Percentiles rank a stretch among this genome's conserved stretches.
phyloP scores from a whole-genome alignment of 306 rosid genomes.

The Pyrus betulifolia region DNA sequence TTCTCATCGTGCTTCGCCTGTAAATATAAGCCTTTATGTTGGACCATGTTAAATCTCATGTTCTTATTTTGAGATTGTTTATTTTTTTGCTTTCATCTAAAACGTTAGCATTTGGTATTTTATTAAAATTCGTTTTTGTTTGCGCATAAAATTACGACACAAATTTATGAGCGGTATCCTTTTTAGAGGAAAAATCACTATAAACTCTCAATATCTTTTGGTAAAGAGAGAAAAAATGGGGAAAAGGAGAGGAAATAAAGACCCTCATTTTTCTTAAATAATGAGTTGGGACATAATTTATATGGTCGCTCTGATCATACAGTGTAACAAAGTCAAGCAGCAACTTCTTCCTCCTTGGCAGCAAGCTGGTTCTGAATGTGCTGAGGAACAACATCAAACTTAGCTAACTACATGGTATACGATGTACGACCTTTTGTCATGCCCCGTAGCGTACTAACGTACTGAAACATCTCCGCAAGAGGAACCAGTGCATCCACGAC shows the following conservation, averaged over 20 bases:
- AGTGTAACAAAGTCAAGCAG: slow-evolving; percentile 45
- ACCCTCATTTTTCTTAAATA: not conserved
- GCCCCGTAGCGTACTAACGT: slow-evolving; percentile 85
- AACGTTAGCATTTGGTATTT: too few species aligned
- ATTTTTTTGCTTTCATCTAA: too few species aligned
- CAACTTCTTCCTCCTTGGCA: slow-evolving; percentile 78
- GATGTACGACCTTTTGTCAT: slow-evolving; percentile 99
- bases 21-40: too few species aligned
- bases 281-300: not conserved
- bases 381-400: slow-evolving; percentile 91
- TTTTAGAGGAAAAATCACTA: not conserved
- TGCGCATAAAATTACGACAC: too few species aligned
- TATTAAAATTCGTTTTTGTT: too few species aligned
- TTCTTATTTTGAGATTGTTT: too few species aligned
- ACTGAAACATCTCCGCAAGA: slow-evolving; percentile 96
- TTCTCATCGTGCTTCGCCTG: rapidly evolving
- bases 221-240: not conserved
- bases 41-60: too few species aligned
- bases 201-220: not conserved
- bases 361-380: slow-evolving; percentile 88
- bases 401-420: slow-evolving; percentile 79
- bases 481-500: slow-evolving; percentile 88
- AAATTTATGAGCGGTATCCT: not conserved
- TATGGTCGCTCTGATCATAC: not conserved
- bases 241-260: not conserved